Base-by-base conservation (phyloP, 371 early-diverging fungal genomes). In the Mucor lusitanicus region DNA sequence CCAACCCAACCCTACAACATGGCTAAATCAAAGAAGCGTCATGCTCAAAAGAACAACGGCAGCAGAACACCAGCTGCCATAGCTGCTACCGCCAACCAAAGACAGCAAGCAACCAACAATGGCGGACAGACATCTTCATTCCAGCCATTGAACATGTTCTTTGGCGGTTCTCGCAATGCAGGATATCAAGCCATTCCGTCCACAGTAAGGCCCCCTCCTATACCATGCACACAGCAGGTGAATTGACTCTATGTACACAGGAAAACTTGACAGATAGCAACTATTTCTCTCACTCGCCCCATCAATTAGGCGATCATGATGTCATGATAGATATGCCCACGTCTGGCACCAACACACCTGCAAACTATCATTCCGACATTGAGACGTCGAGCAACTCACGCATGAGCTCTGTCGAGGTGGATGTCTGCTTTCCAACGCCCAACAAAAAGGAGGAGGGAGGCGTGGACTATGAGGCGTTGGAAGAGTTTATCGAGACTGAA, bases 401-500 rank as follows among this genome's bases (percentile, higher is more conserved):
- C 12, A 59, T 55, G 53, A 67, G 70, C 12, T 64, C 72, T 1
- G 65, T 75, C 3, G 81, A 81, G 63, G 79, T 69, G 4, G 82
- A 81, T 42, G 82, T 81, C 3, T 81, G 82, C 53, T 81, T 81
- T 28, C 82, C 82, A 11, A 72, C 75, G 17, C 71, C 73, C 3
- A 73, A 61, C 12, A 73, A 73, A 46, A 72, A 70, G 19, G 70
- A 72, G 32, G 71, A 76, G 25, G 69, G 59, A 9, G 76, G 71
- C 0, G 71, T 79, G 17, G 77, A 81, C 50, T 81, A 74, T 32
- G 74, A 77, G 7, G 53, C 63, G 4, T 12, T 76, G 19, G 73
- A 76, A 48, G 70, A 70, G 13, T 76, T 64, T 42, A 55, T 76
- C 23, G 21, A 37, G 3, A 3, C 15, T 11, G 67, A 69, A 37